Evolutionary conservation across 2,329 filamentous ascomycete genomes (phyloP).

Genomic region (Colletotrichum australisinense): DNA sequence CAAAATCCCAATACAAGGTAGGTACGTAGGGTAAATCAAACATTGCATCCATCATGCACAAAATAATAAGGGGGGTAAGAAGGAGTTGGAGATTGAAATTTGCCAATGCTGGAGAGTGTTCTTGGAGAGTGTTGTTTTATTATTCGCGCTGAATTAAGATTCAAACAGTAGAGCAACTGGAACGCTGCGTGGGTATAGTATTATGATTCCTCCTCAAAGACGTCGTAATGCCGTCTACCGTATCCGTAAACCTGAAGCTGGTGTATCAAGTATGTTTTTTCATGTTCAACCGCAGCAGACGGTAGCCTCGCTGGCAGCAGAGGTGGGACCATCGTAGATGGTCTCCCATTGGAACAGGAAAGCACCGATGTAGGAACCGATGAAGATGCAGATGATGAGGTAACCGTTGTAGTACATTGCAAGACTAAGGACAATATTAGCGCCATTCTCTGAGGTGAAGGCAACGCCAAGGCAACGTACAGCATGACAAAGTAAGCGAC

Average conservation of each 20-base stretch:
- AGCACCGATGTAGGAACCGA: conserved; percentile 78
- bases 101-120: too few relatives aligned
- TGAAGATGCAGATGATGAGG: conserved; percentile 83
- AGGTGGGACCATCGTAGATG: conserved; percentile 47
- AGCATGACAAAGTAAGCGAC: conserved; percentile 86
- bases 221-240: not conserved
- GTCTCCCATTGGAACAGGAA: conserved; percentile 81
- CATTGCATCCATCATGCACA: too few relatives aligned
- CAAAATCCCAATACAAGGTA: too few relatives aligned
- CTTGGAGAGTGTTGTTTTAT: not conserved
- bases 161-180: not conserved
- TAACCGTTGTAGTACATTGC: conserved; percentile 77
- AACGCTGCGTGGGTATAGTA: not conserved
- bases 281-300: conserved; percentile 52
- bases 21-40: too few relatives aligned
- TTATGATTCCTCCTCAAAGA: not conserved
- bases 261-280: not conserved
- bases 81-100: too few relatives aligned
- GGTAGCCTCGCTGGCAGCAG: conserved; percentile 50
- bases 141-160: not conserved
- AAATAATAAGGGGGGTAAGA: too few relatives aligned
- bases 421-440: conserved; percentile 41
- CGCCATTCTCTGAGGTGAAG: not conserved
- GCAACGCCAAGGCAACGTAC: conserved; percentile 40
- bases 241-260: not conserved